Evolutionary conservation across 768 basidiomycete genomes (phyloP).

Genomic region (Boletales sp.): DNA sequence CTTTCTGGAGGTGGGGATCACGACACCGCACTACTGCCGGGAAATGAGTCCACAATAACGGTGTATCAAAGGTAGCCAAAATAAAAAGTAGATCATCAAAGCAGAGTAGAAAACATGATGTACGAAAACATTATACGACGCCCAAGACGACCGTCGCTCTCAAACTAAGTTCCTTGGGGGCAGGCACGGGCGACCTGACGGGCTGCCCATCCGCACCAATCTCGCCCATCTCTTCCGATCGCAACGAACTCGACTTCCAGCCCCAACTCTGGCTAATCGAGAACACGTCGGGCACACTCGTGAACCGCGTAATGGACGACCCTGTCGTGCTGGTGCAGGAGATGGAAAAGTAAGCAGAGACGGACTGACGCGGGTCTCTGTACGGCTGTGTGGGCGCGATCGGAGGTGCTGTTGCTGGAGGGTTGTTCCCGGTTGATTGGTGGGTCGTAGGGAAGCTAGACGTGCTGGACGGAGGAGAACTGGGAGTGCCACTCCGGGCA

Average conservation of each 20-base stretch:
- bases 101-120: slow-evolving; percentile 3
- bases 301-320: slow-evolving; percentile 77
- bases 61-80: background rate
- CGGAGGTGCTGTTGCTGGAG: slow-evolving; percentile 43
- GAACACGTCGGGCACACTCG: slow-evolving; percentile 84
- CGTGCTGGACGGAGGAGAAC: slow-evolving; percentile 22
- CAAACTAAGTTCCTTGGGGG: slow-evolving; percentile 52
- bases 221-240: slow-evolving; percentile 47
- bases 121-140: slow-evolving; percentile 45
- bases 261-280: slow-evolving; percentile 89
- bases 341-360: slow-evolving; percentile 82
- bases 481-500: slow-evolving; percentile 45
- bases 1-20: too few relatives aligned
- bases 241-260: slow-evolving; percentile 70
- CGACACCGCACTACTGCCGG: too few relatives aligned
- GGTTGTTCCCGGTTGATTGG: slow-evolving; percentile 18
- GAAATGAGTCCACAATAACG: background rate
- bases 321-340: slow-evolving; percentile 80
- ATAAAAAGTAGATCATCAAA: background rate
- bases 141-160: slow-evolving; percentile 79
- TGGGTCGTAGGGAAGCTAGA: slow-evolving; percentile 18
- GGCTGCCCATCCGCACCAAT: slow-evolving; percentile 31
- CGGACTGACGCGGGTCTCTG: slow-evolving; percentile 65
- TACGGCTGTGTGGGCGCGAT: slow-evolving; percentile 62
- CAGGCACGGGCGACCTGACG: slow-evolving; percentile 30